A percentile compares a stretch with the other conserved stretches of the same genome.
Evolutionary conservation across 2,329 filamentous ascomycete genomes (phyloP).

Genomic region (Fusarium sp.): DNA sequence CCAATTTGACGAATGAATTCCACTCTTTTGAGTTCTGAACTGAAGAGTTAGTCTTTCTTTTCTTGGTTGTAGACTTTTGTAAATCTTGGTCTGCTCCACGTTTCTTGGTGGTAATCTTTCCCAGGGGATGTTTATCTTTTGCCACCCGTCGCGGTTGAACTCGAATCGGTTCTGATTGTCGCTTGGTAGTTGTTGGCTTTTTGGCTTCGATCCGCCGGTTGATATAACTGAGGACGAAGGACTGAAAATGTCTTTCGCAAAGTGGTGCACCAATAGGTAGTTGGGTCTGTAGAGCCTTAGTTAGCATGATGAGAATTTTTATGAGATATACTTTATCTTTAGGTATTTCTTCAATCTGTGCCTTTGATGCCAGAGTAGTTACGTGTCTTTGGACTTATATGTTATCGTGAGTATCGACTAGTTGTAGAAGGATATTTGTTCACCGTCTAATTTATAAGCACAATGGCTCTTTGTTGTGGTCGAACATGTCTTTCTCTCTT

Average conservation of each 20-base stretch:
- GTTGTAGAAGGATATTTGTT: neutral
- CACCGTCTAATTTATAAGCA: neutral
- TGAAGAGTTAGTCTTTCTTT: neutral
- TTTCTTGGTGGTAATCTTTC: neutral
- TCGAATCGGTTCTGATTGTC: neutral
- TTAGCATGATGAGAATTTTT: neutral
- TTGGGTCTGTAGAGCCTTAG: neutral
- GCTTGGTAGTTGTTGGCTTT: neutral
- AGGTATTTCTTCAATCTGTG: neutral
- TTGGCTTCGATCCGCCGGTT: neutral
- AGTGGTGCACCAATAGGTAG: neutral
- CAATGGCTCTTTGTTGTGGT: neutral
- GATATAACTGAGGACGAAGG: neutral
- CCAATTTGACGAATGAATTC: neutral
- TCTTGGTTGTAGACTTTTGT: neutral
- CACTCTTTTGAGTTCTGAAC: neutral
- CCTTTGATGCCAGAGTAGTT: neutral
- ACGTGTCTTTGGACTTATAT: neutral
- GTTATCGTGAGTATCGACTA: neutral
- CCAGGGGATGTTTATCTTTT: slow-evolving; percentile 17
- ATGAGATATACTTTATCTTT: rapidly evolving
- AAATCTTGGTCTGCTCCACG: neutral
- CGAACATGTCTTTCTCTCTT: neutral
- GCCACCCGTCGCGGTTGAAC: slow-evolving; percentile 23
- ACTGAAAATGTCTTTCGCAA: slow-evolving; percentile 19